These are phyloP conservation scores for Rhizopogon sp. DNA, from an alignment of 768 basidiomycete species.

Conservation along the genomic window DNA sequence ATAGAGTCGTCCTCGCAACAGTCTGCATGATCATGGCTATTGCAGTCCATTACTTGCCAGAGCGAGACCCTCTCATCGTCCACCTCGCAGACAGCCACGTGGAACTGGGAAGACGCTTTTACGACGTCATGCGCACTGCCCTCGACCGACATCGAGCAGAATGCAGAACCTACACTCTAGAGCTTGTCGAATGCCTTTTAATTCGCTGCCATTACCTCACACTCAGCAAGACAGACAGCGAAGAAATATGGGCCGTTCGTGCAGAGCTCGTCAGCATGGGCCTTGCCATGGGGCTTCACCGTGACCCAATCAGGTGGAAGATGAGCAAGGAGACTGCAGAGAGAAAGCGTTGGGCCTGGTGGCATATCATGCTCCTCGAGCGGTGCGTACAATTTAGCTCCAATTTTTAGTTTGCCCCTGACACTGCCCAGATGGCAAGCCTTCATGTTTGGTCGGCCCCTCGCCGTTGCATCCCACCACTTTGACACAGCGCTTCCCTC, in stretches of 20 bases:
- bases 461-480: constrained; percentile 72
- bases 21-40: constrained; percentile 73
- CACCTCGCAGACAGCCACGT: constrained; percentile 47
- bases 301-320: constrained; percentile 78
- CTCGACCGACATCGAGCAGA: constrained; percentile 60
- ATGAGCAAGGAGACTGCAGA: constrained; percentile 69
- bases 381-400: constrained; percentile 40
- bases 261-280: constrained; percentile 72
- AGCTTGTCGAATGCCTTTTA: constrained; percentile 71
- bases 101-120: constrained; percentile 61
- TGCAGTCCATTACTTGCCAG: constrained; percentile 67
- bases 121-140: constrained; percentile 61
- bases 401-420: constrained; percentile 1
- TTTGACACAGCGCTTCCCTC: constrained; percentile 79
- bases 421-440: constrained; percentile 66
- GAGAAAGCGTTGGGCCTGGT: constrained; percentile 85
- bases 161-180: constrained; percentile 56
- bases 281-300: constrained; percentile 80
- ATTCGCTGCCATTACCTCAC: constrained; percentile 69
- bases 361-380: constrained; percentile 81
- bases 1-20: constrained; percentile 66
- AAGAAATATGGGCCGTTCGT: constrained; percentile 74
- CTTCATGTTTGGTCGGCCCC: constrained; percentile 80
- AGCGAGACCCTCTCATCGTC: constrained; percentile 57
- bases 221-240: constrained; percentile 68